Percentiles rank a stretch among this genome's conserved stretches.
Conservation (phyloP, 2,329 filamentous ascomycete genomes). For the Trichoderma harzianum region DNA sequence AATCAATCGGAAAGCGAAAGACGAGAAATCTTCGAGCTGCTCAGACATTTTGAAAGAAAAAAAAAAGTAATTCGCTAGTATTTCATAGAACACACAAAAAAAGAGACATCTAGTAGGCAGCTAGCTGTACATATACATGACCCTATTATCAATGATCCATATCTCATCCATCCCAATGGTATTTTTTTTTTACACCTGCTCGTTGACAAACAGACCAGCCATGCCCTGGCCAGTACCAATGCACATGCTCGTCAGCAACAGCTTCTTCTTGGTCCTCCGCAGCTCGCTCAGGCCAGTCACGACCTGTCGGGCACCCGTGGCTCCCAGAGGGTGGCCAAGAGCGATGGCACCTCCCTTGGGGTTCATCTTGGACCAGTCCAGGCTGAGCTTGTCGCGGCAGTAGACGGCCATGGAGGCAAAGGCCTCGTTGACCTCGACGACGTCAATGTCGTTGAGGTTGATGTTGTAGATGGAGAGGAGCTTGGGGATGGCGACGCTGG, state of each 20-base stretch:
- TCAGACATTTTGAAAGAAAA: neutral
- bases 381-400: slow-evolving; percentile 69
- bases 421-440: slow-evolving; percentile 94
- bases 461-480: slow-evolving; percentile 77
- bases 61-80: slow-evolving; percentile 1
- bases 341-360: slow-evolving; percentile 78
- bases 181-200: slow-evolving; percentile 15
- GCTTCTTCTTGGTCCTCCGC: slow-evolving; percentile 81
- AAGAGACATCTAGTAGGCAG: neutral
- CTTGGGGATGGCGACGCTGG: slow-evolving; percentile 73
- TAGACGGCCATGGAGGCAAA: slow-evolving; percentile 98
- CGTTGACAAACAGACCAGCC: slow-evolving; percentile 56
- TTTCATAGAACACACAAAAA: neutral
- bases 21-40: neutral
- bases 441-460: slow-evolving; percentile 76
- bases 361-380: slow-evolving; percentile 77
- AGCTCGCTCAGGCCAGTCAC: slow-evolving; percentile 87
- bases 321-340: slow-evolving; percentile 76
- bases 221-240: slow-evolving; percentile 68
- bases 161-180: neutral
- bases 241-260: slow-evolving; percentile 89
- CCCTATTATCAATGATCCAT: neutral
- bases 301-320: slow-evolving; percentile 76
- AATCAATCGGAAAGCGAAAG: neutral
- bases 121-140: neutral